Evolutionary conservation across 345 rosid species (phyloP).

Genomic region (Fremontodendron californicum): DNA sequence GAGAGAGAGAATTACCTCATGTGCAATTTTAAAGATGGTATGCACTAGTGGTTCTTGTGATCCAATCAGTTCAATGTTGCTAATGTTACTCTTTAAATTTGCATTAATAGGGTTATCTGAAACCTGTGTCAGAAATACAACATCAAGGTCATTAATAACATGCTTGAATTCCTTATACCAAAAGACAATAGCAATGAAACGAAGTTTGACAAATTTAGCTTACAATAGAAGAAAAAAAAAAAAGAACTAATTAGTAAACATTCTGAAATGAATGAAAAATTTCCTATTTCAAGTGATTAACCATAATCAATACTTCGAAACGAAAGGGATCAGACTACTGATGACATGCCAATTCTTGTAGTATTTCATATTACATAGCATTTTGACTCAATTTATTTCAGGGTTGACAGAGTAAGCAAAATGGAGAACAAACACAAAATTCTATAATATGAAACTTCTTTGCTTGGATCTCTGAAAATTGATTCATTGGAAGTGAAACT

Average conservation of each 20-base stretch:
- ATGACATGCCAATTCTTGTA: conserved; percentile 25
- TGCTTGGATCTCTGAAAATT: neutral
- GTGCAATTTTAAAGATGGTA: conserved; percentile 35
- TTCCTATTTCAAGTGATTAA: neutral
- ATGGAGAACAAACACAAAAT: neutral
- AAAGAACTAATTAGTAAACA: neutral
- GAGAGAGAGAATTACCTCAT: conserved; percentile 38
- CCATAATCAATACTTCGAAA: neutral
- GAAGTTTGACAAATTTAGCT: neutral
- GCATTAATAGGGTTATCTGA: conserved; percentile 19
- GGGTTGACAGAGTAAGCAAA: neutral
- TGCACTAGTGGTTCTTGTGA: conserved; percentile 42
- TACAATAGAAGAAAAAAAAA: neutral
- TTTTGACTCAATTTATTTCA: neutral
- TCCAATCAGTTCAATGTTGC: conserved; percentile 40
- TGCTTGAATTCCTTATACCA: neutral
- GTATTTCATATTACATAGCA: neutral
- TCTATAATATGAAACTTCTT: neutral
- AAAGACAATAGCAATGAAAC: neutral
- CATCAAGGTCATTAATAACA: neutral
- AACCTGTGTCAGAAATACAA: conserved; percentile 27
- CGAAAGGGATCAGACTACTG: conserved; percentile 20
- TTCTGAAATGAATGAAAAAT: neutral
- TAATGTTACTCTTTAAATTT: conserved; percentile 17
- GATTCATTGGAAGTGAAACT: neutral